Evolutionary conservation across 1,139 yeast species (phyloP).

Genomic region (Candida labiduridarum): DNA sequence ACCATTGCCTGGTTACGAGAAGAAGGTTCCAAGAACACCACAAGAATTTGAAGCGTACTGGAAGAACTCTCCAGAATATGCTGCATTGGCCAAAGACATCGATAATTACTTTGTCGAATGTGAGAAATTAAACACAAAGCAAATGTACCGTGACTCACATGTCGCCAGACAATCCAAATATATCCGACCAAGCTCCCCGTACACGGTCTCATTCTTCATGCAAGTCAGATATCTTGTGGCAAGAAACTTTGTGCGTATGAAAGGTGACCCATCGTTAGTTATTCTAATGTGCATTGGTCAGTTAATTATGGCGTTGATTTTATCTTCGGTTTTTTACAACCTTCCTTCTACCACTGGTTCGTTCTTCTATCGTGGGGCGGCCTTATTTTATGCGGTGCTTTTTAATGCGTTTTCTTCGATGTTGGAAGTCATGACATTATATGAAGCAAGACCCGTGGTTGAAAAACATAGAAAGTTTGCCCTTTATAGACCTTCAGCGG

Average conservation of each 20-base stretch:
- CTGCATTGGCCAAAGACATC: conserved; percentile 19
- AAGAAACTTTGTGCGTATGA: conserved; percentile 28
- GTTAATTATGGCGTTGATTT: conserved; percentile 33
- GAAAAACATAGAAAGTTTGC: conserved; percentile 65
- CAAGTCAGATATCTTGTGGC: conserved; percentile 33
- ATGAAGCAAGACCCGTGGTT: conserved; percentile 60
- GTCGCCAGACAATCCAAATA: conserved; percentile 32
- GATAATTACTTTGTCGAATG: conserved; percentile 18
- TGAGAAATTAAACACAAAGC: conserved; percentile 8
- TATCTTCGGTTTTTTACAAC: conserved; percentile 56
- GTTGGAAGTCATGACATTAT: conserved; percentile 59
- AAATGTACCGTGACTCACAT: conserved; percentile 25
- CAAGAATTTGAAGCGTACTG: conserved; percentile 27
- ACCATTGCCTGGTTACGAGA: conserved; percentile 47
- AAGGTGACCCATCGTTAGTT: conserved; percentile 35
- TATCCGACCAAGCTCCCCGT: conserved; percentile 29
- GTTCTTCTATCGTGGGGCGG: conserved; percentile 59
- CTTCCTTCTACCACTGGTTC: conserved; percentile 49
- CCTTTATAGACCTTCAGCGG: conserved; percentile 66
- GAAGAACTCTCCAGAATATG: conserved; percentile 24
- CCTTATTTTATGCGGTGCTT: conserved; percentile 57
- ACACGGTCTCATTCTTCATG: conserved; percentile 36
- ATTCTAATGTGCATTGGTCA: conserved; percentile 29
- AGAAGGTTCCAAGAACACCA: conserved; percentile 27
- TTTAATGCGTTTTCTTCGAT: conserved; percentile 59